Evolutionary conservation across 202 grass and related monocot species (phyloP).

Genomic region (Eragrostis tef): DNA sequence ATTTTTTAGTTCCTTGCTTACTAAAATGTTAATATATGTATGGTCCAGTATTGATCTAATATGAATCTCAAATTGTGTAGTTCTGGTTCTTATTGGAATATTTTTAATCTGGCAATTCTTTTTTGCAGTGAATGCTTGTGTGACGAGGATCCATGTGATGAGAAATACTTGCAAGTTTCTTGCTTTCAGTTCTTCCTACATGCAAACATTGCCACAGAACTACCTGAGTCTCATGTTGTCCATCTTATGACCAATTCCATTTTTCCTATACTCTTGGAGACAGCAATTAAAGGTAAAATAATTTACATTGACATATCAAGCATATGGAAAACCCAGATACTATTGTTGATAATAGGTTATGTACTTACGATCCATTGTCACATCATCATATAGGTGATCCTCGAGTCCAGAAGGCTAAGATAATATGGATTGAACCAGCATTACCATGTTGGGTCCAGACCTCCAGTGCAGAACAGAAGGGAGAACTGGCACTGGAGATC

Average conservation of each 20-base stretch:
- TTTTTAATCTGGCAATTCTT: slow-evolving; percentile 7
- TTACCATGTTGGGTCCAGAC: slow-evolving; percentile 64
- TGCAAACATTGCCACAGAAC: slow-evolving; percentile 48
- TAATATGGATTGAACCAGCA: slow-evolving; percentile 69
- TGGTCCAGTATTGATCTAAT: background rate
- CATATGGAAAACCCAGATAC: slow-evolving; percentile 35
- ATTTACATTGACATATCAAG: slow-evolving; percentile 30
- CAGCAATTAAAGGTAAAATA: slow-evolving; percentile 78
- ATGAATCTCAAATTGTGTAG: background rate
- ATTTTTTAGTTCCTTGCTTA: slow-evolving; percentile 16
- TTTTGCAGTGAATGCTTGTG: slow-evolving; percentile 67
- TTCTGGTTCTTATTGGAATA: slow-evolving; percentile 13
- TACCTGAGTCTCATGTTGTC: slow-evolving; percentile 62
- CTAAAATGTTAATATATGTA: slow-evolving; percentile 4
- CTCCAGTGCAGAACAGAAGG: slow-evolving; percentile 50
- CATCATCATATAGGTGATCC: slow-evolving; percentile 60
- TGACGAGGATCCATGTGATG: slow-evolving; percentile 34
- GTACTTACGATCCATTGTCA: slow-evolving; percentile 30
- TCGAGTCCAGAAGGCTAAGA: slow-evolving; percentile 67
- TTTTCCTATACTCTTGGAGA: slow-evolving; percentile 74
- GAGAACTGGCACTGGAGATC: slow-evolving; percentile 68
- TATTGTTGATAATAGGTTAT: slow-evolving; percentile 4
- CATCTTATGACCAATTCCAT: slow-evolving; percentile 62
- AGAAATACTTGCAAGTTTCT: slow-evolving; percentile 35
- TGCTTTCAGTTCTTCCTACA: slow-evolving; percentile 75